Evolutionary conservation across 2,329 filamentous ascomycete genomes (phyloP), one percentile per base, ranked within the genome.

Genomic region (Aspergillus nomiae): DNA sequence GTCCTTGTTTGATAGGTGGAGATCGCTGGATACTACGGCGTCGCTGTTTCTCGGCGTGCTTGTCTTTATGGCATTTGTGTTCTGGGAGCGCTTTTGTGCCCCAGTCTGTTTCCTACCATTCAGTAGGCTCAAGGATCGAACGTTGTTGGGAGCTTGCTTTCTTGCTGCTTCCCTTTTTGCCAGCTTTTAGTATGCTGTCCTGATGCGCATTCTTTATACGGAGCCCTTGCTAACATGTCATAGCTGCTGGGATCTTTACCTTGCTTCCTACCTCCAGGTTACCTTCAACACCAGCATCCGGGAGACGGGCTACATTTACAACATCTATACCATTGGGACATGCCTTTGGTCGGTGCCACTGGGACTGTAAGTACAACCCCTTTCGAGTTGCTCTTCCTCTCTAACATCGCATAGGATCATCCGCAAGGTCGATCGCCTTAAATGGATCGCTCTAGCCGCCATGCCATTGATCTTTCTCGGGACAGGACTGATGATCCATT

Each of bases 241-340:
- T 24, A 63, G 58, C 30, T 60, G 51, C 41, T 66, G 64, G 64
- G 60, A 66, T 30, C 26, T 62, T 1, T 72, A 66, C 61, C 70
- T 69, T 64, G 64, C 67, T 21, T 72, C 70, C 14, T 72, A 70
- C 57, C 68, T 72, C 3, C 70, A 70, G 60, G 70, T 69, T n/a
- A 67, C 71, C 8, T 62, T 65, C 43, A 66, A 69, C 24, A 68
- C 66, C 14, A 66, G 62, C 32, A 59, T 71, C 48, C 58, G 66
- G 32, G 46, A 69, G n/a, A 66, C 69, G 2, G 69, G 69, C 19
- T 72, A 72, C 58, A 67, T 72, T 57, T 57, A 61, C 16, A 70
- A 71, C 34, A 67, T 70, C 21, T 72, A 69, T 51, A 68, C 67
- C 51, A 64, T 72, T 12, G 67, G 68, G 6, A 67, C 65, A 7